Evolutionary conservation across 2,329 filamentous ascomycete genomes (phyloP).

Genomic region (Colletotrichum sublineola): DNA sequence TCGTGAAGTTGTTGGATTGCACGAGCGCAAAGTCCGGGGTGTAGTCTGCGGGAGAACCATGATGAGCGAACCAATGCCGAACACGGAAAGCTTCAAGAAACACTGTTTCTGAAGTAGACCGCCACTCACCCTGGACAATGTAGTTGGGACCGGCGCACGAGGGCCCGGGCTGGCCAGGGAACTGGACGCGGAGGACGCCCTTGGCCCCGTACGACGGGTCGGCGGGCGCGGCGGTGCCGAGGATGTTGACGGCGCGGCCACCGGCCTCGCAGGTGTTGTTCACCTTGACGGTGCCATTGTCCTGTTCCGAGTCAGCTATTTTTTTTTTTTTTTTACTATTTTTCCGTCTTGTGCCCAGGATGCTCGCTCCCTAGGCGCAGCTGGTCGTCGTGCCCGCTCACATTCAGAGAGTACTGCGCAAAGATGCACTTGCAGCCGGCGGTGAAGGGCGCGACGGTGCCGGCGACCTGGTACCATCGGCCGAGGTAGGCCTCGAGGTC

Average conservation of each 20-base stretch:
- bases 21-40: slow-evolving; percentile 51
- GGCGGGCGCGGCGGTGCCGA: slow-evolving; percentile 48
- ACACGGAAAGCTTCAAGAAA: not conserved
- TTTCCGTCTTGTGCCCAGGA: too few species aligned
- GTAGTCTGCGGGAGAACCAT: slow-evolving; percentile 44
- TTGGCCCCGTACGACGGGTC: slow-evolving; percentile 48
- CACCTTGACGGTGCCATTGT: slow-evolving; percentile 50
- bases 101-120: not conserved
- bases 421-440: slow-evolving; percentile 51
- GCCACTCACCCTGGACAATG: slow-evolving; percentile 48
- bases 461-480: slow-evolving; percentile 52
- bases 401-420: slow-evolving; percentile 51
- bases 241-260: slow-evolving; percentile 48
- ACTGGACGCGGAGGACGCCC: slow-evolving; percentile 50
- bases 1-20: slow-evolving; percentile 51
- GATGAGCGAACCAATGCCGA: not conserved
- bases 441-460: slow-evolving; percentile 50
- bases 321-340: not conserved
- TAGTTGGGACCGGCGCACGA: slow-evolving; percentile 52
- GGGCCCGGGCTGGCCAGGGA: slow-evolving; percentile 48
- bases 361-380: not conserved
- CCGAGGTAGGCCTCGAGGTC: slow-evolving; percentile 50
- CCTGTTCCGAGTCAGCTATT: slow-evolving; percentile 39
- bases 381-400: slow-evolving; percentile 33
- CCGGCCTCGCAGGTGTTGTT: slow-evolving; percentile 51